phyloP scores from a whole-genome alignment of 225 moss, liverwort and hornwort species.

The Ulota crispa region DNA sequence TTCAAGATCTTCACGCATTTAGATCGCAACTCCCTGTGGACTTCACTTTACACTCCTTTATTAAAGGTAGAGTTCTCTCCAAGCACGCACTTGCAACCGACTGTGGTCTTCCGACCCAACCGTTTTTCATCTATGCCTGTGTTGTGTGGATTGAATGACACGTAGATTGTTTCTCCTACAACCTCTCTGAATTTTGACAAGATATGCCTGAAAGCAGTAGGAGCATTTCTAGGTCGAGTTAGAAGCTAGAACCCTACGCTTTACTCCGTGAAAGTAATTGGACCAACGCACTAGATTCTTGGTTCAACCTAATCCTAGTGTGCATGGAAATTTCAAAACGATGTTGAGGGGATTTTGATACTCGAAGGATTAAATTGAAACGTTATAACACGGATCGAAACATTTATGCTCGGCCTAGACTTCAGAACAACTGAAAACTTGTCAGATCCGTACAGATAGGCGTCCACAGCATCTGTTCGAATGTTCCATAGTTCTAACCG shows the following conservation, averaged over 20 bases:
- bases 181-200: too few relatives aligned
- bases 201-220: slow-evolving; percentile 46
- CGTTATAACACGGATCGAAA: neutral
- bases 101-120: too few relatives aligned
- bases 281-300: neutral
- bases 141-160: too few relatives aligned
- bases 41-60: too few relatives aligned
- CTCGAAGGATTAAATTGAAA: neutral
- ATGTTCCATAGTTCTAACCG: slow-evolving; percentile 64
- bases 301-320: neutral
- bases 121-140: too few relatives aligned
- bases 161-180: too few relatives aligned
- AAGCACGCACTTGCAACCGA: too few relatives aligned
- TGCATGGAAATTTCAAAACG: neutral
- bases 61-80: too few relatives aligned
- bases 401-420: slow-evolving; percentile 51
- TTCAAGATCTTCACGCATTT: too few relatives aligned
- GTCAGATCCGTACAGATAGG: slow-evolving; percentile 72
- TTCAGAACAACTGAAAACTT: slow-evolving; percentile 57
- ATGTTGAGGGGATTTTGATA: neutral
- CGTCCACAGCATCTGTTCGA: slow-evolving; percentile 70
- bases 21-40: too few relatives aligned
- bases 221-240: neutral
- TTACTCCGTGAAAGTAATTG: neutral
- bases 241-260: neutral